Percentiles rank a stretch among this genome's conserved stretches.
Conservation (phyloP, 305 asterid species). For the Fraxinus albicans region DNA sequence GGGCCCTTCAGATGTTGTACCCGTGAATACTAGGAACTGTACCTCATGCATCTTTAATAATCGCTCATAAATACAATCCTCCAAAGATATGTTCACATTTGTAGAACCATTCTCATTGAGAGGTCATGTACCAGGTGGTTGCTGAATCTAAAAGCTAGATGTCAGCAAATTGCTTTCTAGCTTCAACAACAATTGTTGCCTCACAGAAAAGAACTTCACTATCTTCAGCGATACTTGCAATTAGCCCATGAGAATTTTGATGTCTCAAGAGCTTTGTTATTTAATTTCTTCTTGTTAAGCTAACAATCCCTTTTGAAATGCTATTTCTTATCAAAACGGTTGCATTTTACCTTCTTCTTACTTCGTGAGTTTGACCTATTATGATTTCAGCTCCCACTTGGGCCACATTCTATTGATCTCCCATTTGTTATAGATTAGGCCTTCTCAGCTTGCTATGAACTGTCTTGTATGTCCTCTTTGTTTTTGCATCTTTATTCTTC, state of each 20-base stretch:
- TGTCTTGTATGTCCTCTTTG: not conserved
- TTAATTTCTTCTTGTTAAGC: not conserved
- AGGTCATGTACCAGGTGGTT: not conserved
- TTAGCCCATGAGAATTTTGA: not conserved
- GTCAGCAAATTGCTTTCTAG: not conserved
- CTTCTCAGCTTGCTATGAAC: not conserved
- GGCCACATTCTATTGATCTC: not conserved
- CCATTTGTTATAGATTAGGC: not conserved
- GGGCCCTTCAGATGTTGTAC: not conserved
- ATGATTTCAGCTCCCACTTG: not conserved
- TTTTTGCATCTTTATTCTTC: not conserved
- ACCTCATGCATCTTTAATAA: not conserved
- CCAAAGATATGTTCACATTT: not conserved
- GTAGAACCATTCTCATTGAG: not conserved
- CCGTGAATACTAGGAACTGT: not conserved
- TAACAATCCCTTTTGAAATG: not conserved
- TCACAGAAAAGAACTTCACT: not conserved
- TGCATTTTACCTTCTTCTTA: not conserved
- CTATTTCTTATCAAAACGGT: not conserved
- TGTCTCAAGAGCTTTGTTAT: not conserved
- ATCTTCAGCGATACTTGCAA: not conserved
- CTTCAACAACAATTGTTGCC: not conserved
- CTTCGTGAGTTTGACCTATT: not conserved
- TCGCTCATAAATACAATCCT: not conserved
- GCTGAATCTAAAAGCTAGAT: not conserved